These are phyloP conservation scores for Monosporascus sp. DNA, from an alignment of 2,329 filamentous ascomycete genomes.

Conservation along the genomic window DNA sequence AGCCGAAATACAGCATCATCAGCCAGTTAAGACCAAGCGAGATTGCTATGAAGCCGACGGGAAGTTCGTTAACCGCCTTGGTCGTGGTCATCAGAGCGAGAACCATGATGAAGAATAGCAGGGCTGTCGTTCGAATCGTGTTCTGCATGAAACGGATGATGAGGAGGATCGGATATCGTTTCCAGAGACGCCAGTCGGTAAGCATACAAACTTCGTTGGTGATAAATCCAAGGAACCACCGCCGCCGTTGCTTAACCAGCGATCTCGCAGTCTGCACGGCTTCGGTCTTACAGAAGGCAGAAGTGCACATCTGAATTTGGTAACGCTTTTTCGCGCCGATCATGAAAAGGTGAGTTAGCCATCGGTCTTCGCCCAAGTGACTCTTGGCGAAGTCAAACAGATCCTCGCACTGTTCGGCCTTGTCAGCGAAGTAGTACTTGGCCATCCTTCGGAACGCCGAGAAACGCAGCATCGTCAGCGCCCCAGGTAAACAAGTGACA, in stretches of 20 bases:
- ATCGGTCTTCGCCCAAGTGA: constrained; percentile 90
- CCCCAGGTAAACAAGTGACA: constrained; percentile 90
- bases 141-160: constrained; percentile 91
- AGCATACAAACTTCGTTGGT: constrained; percentile 98
- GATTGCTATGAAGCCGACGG: constrained; percentile 88
- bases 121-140: constrained; percentile 87
- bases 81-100: constrained; percentile 81
- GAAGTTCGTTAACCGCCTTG: constrained; percentile 71
- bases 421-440: constrained; percentile 97
- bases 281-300: constrained; percentile 97
- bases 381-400: constrained; percentile 96
- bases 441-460: constrained; percentile 96
- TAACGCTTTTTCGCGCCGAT: constrained; percentile 88
- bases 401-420: constrained; percentile 91
- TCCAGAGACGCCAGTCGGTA: constrained; percentile 89
- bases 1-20: constrained; percentile 93
- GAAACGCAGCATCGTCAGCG: constrained; percentile 92
- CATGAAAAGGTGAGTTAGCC: constrained; percentile 98
- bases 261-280: constrained; percentile 84
- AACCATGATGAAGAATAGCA: constrained; percentile 92
- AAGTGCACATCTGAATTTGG: constrained; percentile 96
- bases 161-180: constrained; percentile 79
- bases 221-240: constrained; percentile 97
- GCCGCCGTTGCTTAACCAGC: constrained; percentile 85
- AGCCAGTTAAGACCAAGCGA: constrained; percentile 91